These are phyloP conservation scores for Podaxis sp. DNA, from an alignment of 768 basidiomycete species.

Conservation along the genomic window DNA sequence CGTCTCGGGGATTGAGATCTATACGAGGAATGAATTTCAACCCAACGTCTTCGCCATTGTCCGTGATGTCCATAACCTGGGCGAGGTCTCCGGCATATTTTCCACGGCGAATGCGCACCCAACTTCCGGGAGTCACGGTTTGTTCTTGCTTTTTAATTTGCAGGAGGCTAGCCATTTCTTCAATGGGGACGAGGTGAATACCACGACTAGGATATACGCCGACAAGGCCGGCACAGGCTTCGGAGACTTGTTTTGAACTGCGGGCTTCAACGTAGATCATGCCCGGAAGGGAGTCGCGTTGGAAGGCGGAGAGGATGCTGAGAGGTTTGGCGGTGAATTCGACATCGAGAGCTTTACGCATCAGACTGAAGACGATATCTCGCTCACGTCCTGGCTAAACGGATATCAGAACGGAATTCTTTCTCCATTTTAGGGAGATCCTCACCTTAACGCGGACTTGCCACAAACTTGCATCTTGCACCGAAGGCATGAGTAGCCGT, in stretches of 20 bases:
- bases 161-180: slow-evolving; percentile 96
- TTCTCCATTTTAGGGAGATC: neutral
- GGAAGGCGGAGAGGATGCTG: slow-evolving; percentile 90
- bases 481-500: slow-evolving; percentile 91
- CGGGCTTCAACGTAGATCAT: slow-evolving; percentile 97
- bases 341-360: slow-evolving; percentile 87
- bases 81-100: slow-evolving; percentile 95
- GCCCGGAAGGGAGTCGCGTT: slow-evolving; percentile 91
- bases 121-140: slow-evolving; percentile 80
- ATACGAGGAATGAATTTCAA: slow-evolving; percentile 97
- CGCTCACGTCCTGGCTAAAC: slow-evolving; percentile 85
- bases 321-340: slow-evolving; percentile 79
- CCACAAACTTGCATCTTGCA: slow-evolving; percentile 95
- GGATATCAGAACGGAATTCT: neutral
- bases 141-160: slow-evolving; percentile 95
- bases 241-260: slow-evolving; percentile 79
- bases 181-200: slow-evolving; percentile 85
- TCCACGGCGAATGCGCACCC: slow-evolving; percentile 94
- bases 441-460: slow-evolving; percentile 89
- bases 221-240: slow-evolving; percentile 87
- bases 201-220: slow-evolving; percentile 87
- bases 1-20: slow-evolving; percentile 90
- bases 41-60: slow-evolving; percentile 90
- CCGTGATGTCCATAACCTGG: slow-evolving; percentile 91
- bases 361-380: slow-evolving; percentile 90